Evolutionary conservation across 2,329 filamentous ascomycete genomes (phyloP).

Genomic region (Cercospora nicotianae): DNA sequence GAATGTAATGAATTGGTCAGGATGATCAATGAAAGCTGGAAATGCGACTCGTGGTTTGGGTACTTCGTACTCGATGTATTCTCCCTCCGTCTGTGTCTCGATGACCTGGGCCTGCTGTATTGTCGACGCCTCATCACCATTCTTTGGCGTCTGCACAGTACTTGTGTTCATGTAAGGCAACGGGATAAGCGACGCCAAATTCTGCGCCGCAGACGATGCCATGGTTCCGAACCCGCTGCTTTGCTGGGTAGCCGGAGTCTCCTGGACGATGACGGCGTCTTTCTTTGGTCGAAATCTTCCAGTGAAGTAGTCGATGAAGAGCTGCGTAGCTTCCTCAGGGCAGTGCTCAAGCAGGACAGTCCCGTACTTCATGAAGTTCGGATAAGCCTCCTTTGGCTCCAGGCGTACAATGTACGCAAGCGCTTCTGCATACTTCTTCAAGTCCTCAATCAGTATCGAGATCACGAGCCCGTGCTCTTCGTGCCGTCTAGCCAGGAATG

Average conservation of each 20-base stretch:
- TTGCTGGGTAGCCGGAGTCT: slow-evolving; percentile 41
- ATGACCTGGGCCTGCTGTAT: slow-evolving; percentile 56
- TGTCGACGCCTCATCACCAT: slow-evolving; percentile 45
- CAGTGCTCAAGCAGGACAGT: slow-evolving; percentile 87
- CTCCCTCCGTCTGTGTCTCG: slow-evolving; percentile 54
- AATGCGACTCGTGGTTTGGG: slow-evolving; percentile 88
- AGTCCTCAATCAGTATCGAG: slow-evolving; percentile 93
- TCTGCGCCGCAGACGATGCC: slow-evolving; percentile 78
- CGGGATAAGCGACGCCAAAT: slow-evolving; percentile 78
- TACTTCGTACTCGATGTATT: slow-evolving; percentile 65
- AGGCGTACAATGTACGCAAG: slow-evolving; percentile 88
- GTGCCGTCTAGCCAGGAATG: slow-evolving; percentile 91
- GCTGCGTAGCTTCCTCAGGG: slow-evolving; percentile 73
- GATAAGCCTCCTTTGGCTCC: slow-evolving; percentile 79
- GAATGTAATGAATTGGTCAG: slow-evolving; percentile 87
- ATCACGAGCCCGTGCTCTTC: slow-evolving; percentile 91
- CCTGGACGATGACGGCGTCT: slow-evolving; percentile 56
- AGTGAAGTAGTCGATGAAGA: slow-evolving; percentile 96
- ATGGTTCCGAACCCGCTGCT: slow-evolving; percentile 41
- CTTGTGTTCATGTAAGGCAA: slow-evolving; percentile 79
- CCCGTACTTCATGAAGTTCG: slow-evolving; percentile 92
- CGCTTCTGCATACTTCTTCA: slow-evolving; percentile 84
- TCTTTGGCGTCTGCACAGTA: slow-evolving; percentile 53
- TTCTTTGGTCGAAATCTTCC: slow-evolving; percentile 75
- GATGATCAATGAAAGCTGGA: slow-evolving; percentile 92